Evolutionary conservation across 2,329 filamentous ascomycete genomes (phyloP).

Genomic region (Fusarium floridanum): DNA sequence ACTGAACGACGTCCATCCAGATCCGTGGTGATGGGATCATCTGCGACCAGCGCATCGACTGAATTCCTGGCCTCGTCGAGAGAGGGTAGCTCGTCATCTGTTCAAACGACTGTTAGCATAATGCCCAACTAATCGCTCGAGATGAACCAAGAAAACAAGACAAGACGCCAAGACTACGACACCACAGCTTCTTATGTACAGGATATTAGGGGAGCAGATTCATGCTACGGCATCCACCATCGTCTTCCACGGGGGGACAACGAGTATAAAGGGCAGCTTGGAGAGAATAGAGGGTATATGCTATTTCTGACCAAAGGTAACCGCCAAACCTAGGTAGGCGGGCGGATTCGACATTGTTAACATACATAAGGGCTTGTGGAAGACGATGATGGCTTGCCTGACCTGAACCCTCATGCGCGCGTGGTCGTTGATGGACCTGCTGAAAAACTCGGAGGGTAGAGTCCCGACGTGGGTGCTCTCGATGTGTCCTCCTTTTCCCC

Average conservation of each 20-base stretch:
- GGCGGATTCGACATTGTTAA: conserved; percentile 63
- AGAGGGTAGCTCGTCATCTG: conserved; percentile 74
- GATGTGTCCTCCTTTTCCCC: conserved; percentile 40
- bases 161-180: conserved; percentile 45
- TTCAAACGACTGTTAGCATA: conserved; percentile 57
- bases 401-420: conserved; percentile 49
- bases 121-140: conserved; percentile 36
- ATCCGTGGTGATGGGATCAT: conserved; percentile 55
- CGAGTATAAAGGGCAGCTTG: conserved; percentile 51
- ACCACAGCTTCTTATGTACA: conserved; percentile 59
- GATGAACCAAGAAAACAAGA: conserved; percentile 42
- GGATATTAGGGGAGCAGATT: conserved; percentile 49
- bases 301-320: conserved; percentile 58
- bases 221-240: conserved; percentile 72
- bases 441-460: conserved; percentile 35
- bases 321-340: conserved; percentile 49
- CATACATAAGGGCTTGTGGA: conserved; percentile 74
- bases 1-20: conserved; percentile 41
- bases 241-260: conserved; percentile 66
- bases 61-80: conserved; percentile 72
- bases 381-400: conserved; percentile 80
- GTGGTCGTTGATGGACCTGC: conserved; percentile 39
- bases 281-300: conserved; percentile 55
- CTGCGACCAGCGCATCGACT: conserved; percentile 78
- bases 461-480: conserved; percentile 37